A percentile compares a stretch with the other conserved stretches of the same genome.
Evolutionary conservation across 78 protist species (phyloP).

Genomic region (Bigelowiella natans): DNA sequence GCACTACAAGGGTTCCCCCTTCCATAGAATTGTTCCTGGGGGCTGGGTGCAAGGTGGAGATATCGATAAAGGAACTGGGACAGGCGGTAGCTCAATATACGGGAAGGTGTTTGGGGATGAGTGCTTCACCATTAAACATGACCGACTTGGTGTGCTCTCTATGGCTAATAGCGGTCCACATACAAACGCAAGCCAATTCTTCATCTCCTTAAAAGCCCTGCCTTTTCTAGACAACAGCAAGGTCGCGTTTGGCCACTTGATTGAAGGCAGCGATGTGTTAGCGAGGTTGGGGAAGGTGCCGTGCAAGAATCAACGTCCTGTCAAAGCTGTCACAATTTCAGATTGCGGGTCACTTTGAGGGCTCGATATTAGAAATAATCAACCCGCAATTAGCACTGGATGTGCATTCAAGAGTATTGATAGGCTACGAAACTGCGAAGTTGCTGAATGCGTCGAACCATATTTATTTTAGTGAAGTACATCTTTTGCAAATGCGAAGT

Average conservation of each 20-base stretch:
- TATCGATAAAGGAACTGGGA: no score
- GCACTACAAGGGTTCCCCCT: neutral
- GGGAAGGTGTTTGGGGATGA: neutral
- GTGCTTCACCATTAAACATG: neutral
- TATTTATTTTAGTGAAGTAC: no score
- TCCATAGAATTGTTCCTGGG: neutral
- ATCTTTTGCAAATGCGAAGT: no score
- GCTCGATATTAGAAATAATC: no score
- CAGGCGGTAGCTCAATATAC: no score
- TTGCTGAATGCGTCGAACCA: no score
- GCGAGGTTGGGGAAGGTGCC: neutral
- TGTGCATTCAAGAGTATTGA: no score
- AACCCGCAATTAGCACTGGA: no score
- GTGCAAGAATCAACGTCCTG: neutral
- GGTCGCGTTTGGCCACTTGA: neutral
- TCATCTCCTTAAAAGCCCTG: neutral
- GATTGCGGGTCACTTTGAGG: no score
- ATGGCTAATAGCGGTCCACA: neutral
- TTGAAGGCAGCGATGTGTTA: neutral
- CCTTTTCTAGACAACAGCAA: neutral
- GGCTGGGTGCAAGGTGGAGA: neutral
- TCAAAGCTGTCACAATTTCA: neutral
- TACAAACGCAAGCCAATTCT: neutral
- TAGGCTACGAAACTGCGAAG: no score
- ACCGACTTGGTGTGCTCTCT: neutral